These are phyloP conservation scores for Colletotrichum trifolii DNA, from an alignment of 2,329 filamentous ascomycete species.

Conservation along the genomic window DNA sequence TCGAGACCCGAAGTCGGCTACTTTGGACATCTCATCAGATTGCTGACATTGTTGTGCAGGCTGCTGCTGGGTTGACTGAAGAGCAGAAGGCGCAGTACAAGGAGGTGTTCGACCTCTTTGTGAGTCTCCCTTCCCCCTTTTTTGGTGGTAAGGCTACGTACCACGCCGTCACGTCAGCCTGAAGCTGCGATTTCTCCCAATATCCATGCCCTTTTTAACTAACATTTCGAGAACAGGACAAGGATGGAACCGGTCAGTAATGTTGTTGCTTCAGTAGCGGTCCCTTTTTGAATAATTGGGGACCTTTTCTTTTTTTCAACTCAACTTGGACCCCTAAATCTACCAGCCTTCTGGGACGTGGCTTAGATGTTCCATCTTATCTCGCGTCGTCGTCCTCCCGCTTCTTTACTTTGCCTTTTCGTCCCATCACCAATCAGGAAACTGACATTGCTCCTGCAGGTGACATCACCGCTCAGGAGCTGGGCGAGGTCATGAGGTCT, in stretches of 20 bases:
- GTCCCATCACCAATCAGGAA: conserved; percentile 23
- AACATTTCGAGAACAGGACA: conserved; percentile 71
- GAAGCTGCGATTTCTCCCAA: neutral
- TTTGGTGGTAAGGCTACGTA: conserved; percentile 15
- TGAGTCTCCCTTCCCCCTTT: conserved; percentile 66
- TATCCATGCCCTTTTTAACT: conserved; percentile 12
- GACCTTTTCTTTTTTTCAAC: conserved; percentile 6
- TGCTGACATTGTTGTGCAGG: conserved; percentile 7
- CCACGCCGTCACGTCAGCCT: neutral
- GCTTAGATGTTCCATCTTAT: conserved; percentile 34
- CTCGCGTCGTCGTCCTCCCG: neutral
- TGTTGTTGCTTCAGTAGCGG: too few relatives aligned
- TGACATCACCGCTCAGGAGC: conserved; percentile 91
- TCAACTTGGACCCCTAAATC: conserved; percentile 11
- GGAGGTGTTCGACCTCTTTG: conserved; percentile 99
- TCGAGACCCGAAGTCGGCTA: neutral
- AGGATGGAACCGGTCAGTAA: conserved; percentile 88
- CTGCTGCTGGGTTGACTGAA: conserved; percentile 74
- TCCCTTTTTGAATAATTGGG: neutral
- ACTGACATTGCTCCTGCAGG: conserved; percentile 61
- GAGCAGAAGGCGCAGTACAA: conserved; percentile 99
- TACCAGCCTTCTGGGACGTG: conserved; percentile 7
- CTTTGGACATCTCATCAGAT: neutral
- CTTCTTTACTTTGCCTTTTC: conserved; percentile 9
- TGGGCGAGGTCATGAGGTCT: conserved; percentile 91